Evolutionary conservation across 768 basidiomycete species (phyloP).

Genomic region (Termitomyces sp.): DNA sequence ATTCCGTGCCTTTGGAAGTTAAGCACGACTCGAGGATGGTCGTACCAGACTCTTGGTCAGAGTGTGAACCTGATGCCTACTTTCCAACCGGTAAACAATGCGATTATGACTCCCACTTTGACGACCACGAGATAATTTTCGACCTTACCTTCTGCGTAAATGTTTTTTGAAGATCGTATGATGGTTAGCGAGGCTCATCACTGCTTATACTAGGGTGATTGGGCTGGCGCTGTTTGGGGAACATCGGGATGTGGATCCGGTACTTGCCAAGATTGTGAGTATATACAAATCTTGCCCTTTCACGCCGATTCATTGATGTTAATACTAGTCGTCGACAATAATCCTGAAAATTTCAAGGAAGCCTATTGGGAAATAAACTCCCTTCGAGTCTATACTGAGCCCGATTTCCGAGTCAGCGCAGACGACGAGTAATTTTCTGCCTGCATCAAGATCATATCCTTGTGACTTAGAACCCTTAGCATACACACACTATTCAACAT

Average conservation of each 20-base stretch:
- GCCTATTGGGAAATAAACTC: conserved; percentile 73
- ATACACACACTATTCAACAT: not conserved
- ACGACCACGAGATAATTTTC: conserved; percentile 51
- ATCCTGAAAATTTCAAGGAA: conserved; percentile 53
- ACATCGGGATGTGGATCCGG: conserved; percentile 36
- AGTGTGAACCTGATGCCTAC: conserved; percentile 43
- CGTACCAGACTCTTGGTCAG: conserved; percentile 26
- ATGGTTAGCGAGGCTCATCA: not conserved
- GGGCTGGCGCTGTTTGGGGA: conserved; percentile 42
- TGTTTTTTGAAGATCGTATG: conserved; percentile 6
- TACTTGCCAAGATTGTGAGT: conserved; percentile 47
- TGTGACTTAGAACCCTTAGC: not conserved
- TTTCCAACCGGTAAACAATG: conserved; percentile 45
- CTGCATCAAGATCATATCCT: not conserved
- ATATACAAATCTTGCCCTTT: not conserved
- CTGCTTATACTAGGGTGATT: conserved; percentile 41
- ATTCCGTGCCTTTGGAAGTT: conserved; percentile 41
- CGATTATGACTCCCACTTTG: conserved; percentile 50
- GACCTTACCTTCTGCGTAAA: conserved; percentile 63
- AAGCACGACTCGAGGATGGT: conserved; percentile 18
- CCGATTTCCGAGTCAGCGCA: not conserved
- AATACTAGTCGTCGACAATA: conserved; percentile 50
- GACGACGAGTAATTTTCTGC: not conserved
- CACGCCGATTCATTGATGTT: not conserved
- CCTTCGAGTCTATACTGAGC: conserved; percentile 48